Base-by-base conservation (phyloP, 129 eudicot genomes). In the Mikania micrantha region DNA sequence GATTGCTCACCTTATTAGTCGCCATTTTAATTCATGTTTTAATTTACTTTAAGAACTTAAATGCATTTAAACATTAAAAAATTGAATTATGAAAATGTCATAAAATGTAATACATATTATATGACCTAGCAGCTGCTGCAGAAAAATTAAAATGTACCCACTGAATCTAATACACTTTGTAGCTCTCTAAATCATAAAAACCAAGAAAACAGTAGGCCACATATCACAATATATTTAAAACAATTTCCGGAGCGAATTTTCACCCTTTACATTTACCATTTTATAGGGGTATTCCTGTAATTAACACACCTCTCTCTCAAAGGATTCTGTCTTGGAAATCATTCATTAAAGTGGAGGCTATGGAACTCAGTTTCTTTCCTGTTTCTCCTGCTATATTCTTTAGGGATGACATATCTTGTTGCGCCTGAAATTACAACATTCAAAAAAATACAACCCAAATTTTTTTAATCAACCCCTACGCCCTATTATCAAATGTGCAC, bases 361-460 rank as follows among this genome's bases (percentile, higher is more conserved):
- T 28, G 61, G 90, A 73, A 72, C 84, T 79, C 3, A 90, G 75
- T 74, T 77, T 90, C 84, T 90, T 86, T 70, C 96, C 96, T 0
- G 90, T 86, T 77, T 86, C 96, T 69, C 95, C 96, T 0, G 96
- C 96, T 6, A 90, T 86, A 63, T 75, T 84, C 79, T 84, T 86
- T 27, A 90, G 77, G n/a, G 95, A 86, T 53, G 96, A 86, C 44
- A 90, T 67, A 75, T 90, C 96, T 52, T 90, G 96, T 21, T 84
- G 86, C 66, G 96, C 96, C 95, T 90, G 84, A 58, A 41, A 22
- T 16, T 22, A 34, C 67, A 61, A 11, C n/a, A 9, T 32, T 27
- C 9, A 9, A 56, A 15, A 20, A 22, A 28, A 24, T 6, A n/a
- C 12, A n/a, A 56, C 19, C n/a, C n/a, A n/a, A 27, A 12, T 5